These are phyloP conservation scores for Pichia sp. DNA, from an alignment of 1,139 yeast genomes.

Conservation along the genomic window DNA sequence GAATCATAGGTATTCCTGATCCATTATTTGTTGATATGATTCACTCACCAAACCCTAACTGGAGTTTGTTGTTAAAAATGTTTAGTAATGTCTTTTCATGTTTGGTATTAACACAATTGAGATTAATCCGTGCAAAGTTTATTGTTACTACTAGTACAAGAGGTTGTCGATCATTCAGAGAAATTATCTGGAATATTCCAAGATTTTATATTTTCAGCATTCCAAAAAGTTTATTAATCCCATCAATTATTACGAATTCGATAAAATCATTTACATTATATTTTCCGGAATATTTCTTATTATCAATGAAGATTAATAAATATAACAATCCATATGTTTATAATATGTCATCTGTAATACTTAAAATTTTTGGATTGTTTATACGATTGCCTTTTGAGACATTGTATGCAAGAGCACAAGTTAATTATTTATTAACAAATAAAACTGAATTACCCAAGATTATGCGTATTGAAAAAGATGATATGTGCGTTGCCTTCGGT, in stretches of 20 bases:
- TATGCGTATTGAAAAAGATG: constrained; percentile 32
- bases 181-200: constrained; percentile 31
- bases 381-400: constrained; percentile 86
- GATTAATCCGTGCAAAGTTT: constrained; percentile 69
- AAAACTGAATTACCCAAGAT: constrained; percentile 28
- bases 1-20: constrained; percentile 80
- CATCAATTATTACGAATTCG: constrained; percentile 58
- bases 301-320: constrained; percentile 64
- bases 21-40: constrained; percentile 80
- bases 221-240: constrained; percentile 40
- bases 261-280: constrained; percentile 57
- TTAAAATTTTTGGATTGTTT: constrained; percentile 62
- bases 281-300: constrained; percentile 68
- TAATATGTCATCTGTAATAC: constrained; percentile 41
- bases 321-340: constrained; percentile 59
- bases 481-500: constrained; percentile 48
- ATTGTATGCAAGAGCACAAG: constrained; percentile 75
- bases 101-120: constrained; percentile 73
- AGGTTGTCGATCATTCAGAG: constrained; percentile 34
- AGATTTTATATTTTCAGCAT: constrained; percentile 48
- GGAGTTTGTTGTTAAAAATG: constrained; percentile 61
- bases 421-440: constrained; percentile 46
- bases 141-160: constrained; percentile 53
- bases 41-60: constrained; percentile 71
- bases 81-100: constrained; percentile 72